These are phyloP conservation scores for Trypethelium eluteriae DNA, from an alignment of 495 filamentous ascomycete genomes.

Conservation along the genomic window DNA sequence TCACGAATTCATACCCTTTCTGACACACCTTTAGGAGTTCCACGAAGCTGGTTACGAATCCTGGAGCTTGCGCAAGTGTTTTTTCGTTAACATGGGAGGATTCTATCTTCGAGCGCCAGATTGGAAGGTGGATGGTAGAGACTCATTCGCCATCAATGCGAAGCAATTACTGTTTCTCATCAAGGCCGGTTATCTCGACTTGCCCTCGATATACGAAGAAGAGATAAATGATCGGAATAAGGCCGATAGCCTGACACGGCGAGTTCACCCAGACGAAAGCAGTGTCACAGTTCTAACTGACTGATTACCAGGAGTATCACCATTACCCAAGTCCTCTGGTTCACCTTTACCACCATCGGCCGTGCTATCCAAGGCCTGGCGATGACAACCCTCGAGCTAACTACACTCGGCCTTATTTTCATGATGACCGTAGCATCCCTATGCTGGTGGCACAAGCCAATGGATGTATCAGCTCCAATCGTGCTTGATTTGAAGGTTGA, in stretches of 20 bases:
- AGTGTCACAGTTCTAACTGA: not conserved
- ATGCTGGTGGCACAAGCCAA: slow-evolving; percentile 31
- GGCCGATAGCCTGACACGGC: slow-evolving; percentile 26
- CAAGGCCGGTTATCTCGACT: slow-evolving; percentile 21
- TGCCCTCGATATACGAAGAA: slow-evolving; percentile 15
- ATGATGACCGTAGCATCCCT: slow-evolving; percentile 24
- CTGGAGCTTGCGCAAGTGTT: slow-evolving; percentile 33
- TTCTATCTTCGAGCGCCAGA: slow-evolving; percentile 25
- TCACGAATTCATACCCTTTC: not conserved
- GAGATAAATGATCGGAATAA: slow-evolving; percentile 32
- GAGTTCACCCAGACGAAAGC: not conserved
- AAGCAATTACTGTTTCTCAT: slow-evolving; percentile 33
- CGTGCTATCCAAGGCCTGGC: slow-evolving; percentile 23
- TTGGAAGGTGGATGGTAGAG: not conserved
- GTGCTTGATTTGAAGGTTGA: slow-evolving; percentile 11
- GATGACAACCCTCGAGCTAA: slow-evolving; percentile 28
- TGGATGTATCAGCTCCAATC: slow-evolving; percentile 23
- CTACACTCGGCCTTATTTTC: slow-evolving; percentile 27
- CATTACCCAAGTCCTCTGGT: slow-evolving; percentile 29
- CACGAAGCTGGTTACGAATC: not conserved
- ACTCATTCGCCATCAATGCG: slow-evolving; percentile 30
- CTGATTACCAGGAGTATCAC: slow-evolving; percentile 20
- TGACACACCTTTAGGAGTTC: not conserved
- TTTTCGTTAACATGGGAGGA: slow-evolving; percentile 37
- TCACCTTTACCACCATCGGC: slow-evolving; percentile 22